phyloP scores from a whole-genome alignment of 495 filamentous ascomycete genomes.

The Thermothielavioides terrestris region DNA sequence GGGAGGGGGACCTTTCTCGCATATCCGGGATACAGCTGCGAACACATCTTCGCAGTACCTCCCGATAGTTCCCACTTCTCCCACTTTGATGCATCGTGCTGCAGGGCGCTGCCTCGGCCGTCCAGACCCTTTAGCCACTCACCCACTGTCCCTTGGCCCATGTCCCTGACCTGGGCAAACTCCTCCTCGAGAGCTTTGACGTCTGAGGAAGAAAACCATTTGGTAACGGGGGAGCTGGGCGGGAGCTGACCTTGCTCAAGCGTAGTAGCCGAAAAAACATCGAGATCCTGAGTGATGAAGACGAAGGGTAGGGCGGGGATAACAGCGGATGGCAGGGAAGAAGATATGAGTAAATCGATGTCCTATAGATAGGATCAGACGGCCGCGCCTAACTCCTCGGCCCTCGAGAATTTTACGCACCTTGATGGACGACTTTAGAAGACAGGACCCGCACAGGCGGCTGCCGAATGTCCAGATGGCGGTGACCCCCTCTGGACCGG shows the following conservation, averaged over 20 bases:
- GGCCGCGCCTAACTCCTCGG: background rate
- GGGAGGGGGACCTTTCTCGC: background rate
- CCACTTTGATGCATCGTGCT: slow-evolving; percentile 54
- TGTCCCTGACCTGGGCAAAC: slow-evolving; percentile 47
- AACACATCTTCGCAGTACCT: slow-evolving; percentile 34
- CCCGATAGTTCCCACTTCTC: slow-evolving; percentile 57
- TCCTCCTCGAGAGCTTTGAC: slow-evolving; percentile 46
- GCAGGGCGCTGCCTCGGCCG: slow-evolving; percentile 45
- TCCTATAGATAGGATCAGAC: slow-evolving; percentile 44
- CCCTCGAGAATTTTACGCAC: slow-evolving; percentile 32
- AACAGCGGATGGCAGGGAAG: slow-evolving; percentile 47
- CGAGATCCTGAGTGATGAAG: slow-evolving; percentile 48
- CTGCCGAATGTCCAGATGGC: slow-evolving; percentile 59
- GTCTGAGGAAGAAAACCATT: slow-evolving; percentile 52
- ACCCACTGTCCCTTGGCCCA: slow-evolving; percentile 52
- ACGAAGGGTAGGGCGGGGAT: slow-evolving; percentile 55
- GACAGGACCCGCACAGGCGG: slow-evolving; percentile 53
- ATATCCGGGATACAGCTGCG: slow-evolving; percentile 21
- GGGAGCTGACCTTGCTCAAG: slow-evolving; percentile 41
- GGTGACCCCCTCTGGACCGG: slow-evolving; percentile 43
- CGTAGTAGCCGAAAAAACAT: slow-evolving; percentile 46
- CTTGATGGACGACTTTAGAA: slow-evolving; percentile 49
- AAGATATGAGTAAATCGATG: slow-evolving; percentile 52
- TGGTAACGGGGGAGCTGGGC: slow-evolving; percentile 45
- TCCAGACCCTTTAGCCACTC: slow-evolving; percentile 71